Conservation (phyloP, 257 asterid species). For the Prunella vulgaris region DNA sequence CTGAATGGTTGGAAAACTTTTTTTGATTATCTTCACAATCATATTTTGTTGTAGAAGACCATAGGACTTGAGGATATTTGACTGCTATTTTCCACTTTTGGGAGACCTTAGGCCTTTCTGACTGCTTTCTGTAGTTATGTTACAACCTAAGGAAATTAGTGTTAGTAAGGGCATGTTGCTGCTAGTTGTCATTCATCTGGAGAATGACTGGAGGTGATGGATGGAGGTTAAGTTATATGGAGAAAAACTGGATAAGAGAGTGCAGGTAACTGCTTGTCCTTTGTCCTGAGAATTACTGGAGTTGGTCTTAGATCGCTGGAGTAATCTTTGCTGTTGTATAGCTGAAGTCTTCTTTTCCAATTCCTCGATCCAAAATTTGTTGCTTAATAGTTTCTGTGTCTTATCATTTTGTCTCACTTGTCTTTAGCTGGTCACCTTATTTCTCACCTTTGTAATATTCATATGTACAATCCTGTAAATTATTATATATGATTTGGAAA, state of each 20-base stretch:
- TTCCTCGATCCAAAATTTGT: background rate
- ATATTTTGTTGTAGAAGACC: background rate
- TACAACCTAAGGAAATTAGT: background rate
- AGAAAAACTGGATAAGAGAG: background rate
- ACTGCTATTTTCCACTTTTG: background rate
- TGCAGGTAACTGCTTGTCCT: background rate
- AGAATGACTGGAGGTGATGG: background rate
- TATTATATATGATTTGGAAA: background rate
- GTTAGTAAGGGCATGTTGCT: background rate
- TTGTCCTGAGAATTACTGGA: background rate
- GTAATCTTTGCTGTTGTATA: background rate
- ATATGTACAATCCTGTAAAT: too few species aligned
- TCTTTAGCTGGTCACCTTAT: background rate
- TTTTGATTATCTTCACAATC: background rate
- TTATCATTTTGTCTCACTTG: background rate
- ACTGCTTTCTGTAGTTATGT: background rate
- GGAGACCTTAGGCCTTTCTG: background rate
- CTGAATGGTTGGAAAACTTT: background rate
- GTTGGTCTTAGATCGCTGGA: background rate
- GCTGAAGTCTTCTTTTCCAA: background rate
- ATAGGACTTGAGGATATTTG: slow-evolving; percentile 2
- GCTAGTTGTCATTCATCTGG: background rate
- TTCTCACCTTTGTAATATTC: background rate
- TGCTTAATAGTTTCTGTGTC: background rate
- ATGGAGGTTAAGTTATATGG: background rate